phyloP scores from a whole-genome alignment of 345 rosid species.

The Hibiscus trionum region DNA sequence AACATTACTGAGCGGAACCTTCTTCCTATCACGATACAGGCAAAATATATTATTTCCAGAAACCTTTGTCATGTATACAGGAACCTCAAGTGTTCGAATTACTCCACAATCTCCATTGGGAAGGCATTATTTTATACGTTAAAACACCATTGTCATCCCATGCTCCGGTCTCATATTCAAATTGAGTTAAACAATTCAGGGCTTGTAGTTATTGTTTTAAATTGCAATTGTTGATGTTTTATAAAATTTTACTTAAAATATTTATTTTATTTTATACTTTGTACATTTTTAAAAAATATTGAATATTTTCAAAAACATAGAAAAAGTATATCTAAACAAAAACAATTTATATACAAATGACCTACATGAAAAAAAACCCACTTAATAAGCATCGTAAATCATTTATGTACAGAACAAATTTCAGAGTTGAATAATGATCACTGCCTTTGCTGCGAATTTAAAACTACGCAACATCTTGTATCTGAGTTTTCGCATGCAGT shows the following conservation, averaged over 20 bases:
- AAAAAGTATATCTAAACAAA: neutral
- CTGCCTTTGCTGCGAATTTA: slow-evolving; percentile 18
- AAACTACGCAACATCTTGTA: slow-evolving; percentile 21
- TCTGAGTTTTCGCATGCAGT: slow-evolving; percentile 10
- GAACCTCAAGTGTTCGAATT: slow-evolving; percentile 76
- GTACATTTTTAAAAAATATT: no score
- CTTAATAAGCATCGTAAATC: slow-evolving; percentile 11
- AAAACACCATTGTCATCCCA: slow-evolving; percentile 97
- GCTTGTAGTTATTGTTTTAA: no score
- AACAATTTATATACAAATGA: slow-evolving; percentile 1
- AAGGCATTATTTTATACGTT: slow-evolving; percentile 85
- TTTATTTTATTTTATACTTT: no score
- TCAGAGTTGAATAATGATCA: neutral
- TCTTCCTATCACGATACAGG: slow-evolving; percentile 85
- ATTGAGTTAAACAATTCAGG: no score
- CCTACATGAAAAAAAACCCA: neutral
- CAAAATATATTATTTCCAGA: slow-evolving; percentile 61
- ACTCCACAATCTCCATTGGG: slow-evolving; percentile 90
- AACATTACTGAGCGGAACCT: slow-evolving; percentile 17
- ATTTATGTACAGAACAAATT: slow-evolving; percentile 22
- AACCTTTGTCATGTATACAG: slow-evolving; percentile 74
- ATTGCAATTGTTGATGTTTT: no score
- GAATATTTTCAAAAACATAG: no score
- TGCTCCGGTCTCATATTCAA: slow-evolving; percentile 62
- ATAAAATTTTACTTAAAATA: no score